A percentile compares a stretch with the other conserved stretches of the same genome.
These are phyloP conservation scores for Ambrosiella cleistominuta DNA, from an alignment of 2,329 filamentous ascomycete genomes.

Conservation along the genomic window DNA sequence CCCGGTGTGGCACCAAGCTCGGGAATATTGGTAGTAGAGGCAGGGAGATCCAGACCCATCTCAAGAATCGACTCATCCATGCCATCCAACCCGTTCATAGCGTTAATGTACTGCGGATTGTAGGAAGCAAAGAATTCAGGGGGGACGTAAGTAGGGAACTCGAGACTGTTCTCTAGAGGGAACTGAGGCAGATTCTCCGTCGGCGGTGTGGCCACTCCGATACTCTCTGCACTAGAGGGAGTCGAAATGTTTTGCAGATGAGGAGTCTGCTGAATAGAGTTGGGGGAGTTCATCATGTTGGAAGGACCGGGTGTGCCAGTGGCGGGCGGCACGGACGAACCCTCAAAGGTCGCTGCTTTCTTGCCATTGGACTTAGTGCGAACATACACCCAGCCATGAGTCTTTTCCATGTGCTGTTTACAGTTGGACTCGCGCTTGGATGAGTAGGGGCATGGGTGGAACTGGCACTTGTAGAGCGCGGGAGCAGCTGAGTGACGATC, in stretches of 20 bases:
- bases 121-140: conserved; percentile 28
- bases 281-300: conserved; percentile 24
- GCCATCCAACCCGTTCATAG: conserved; percentile 26
- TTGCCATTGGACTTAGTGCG: conserved; percentile 85
- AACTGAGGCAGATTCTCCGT: conserved; percentile 27
- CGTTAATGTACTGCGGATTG: conserved; percentile 15
- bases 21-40: background rate
- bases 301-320: background rate
- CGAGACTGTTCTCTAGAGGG: conserved; percentile 19
- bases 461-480: conserved; percentile 68
- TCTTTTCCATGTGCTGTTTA: conserved; percentile 98
- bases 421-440: conserved; percentile 94
- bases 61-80: conserved; percentile 17
- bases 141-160: conserved; percentile 33
- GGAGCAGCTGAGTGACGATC: conserved; percentile 81
- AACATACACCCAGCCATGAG: conserved; percentile 77
- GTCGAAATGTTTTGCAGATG: conserved; percentile 44
- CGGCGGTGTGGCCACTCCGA: conserved; percentile 36
- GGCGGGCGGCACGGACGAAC: background rate
- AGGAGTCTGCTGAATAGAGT: conserved; percentile 36
- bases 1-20: conserved; percentile 10
- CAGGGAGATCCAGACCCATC: conserved; percentile 10
- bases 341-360: conserved; percentile 20
- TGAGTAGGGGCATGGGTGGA: conserved; percentile 71
- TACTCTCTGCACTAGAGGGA: conserved; percentile 34